Percentiles rank a stretch among this genome's conserved stretches.
phyloP scores from a whole-genome alignment of 306 rosid genomes.

The Glycyrrhiza uralensis region DNA sequence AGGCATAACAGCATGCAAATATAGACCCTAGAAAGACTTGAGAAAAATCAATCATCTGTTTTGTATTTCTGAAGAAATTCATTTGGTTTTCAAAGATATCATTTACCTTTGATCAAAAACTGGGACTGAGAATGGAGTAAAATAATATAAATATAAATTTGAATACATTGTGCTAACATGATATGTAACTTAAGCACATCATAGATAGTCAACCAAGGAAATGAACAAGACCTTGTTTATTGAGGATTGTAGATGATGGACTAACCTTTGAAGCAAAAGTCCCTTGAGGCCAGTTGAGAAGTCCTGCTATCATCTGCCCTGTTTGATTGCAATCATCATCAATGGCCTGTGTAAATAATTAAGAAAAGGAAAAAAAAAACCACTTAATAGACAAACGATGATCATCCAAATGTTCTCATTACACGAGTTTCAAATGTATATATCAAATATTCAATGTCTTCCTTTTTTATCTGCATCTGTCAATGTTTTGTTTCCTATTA shows the following conservation, averaged over 20 bases:
- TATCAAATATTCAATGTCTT: not conserved
- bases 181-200: not conserved
- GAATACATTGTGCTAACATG: not conserved
- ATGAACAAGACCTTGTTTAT: not conserved
- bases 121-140: not conserved
- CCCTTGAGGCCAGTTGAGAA: slow-evolving; percentile 94
- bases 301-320: slow-evolving; percentile 95
- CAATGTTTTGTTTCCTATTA: not conserved
- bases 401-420: not conserved
- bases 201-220: not conserved
- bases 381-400: not conserved
- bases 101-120: not conserved
- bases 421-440: not conserved
- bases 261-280: slow-evolving; percentile 96
- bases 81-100: not conserved
- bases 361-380: not conserved
- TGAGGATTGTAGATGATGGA: not conserved
- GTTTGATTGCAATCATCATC: slow-evolving; percentile 99
- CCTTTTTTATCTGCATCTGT: not conserved
- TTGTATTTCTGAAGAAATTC: not conserved
- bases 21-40: not conserved
- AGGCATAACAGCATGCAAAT: not conserved
- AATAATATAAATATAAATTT: slow-evolving; percentile 3
- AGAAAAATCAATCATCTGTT: slow-evolving; percentile 13
- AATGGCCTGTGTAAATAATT: slow-evolving; percentile 62